These are phyloP conservation scores for Sphaerulina vaccinii DNA, from an alignment of 2,329 filamentous ascomycete genomes.

Conservation along the genomic window DNA sequence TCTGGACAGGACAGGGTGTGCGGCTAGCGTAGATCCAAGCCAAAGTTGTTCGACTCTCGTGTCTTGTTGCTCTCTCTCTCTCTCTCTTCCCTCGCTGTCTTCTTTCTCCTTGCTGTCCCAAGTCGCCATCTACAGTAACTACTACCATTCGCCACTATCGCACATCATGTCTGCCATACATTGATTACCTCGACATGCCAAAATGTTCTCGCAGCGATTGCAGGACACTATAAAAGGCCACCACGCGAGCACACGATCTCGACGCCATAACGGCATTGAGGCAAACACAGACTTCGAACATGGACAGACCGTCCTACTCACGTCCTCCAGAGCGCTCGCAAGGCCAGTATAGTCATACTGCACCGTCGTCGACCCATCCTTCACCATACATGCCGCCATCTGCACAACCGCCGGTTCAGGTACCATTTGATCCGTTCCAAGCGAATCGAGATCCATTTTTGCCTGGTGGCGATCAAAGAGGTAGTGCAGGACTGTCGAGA, in stretches of 20 bases:
- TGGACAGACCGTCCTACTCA: constrained; percentile 36
- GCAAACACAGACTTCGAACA: constrained; percentile 7
- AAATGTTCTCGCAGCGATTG: constrained; percentile 1
- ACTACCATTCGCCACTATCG: no score
- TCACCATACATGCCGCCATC: constrained; percentile 34
- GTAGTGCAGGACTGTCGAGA: constrained; percentile 42
- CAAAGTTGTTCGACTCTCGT: no score
- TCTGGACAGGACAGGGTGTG: no score
- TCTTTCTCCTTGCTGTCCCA: no score
- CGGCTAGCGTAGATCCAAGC: no score
- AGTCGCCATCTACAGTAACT: no score
- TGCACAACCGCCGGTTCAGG: constrained; percentile 44
- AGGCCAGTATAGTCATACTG: constrained; percentile 29
- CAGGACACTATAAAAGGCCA: constrained; percentile 2
- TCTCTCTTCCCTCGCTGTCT: no score
- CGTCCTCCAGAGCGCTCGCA: constrained; percentile 43
- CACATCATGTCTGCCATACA: background rate
- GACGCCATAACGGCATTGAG: background rate
- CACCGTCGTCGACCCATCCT: constrained; percentile 38
- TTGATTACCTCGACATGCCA: background rate
- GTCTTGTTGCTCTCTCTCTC: no score
- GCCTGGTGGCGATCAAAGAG: constrained; percentile 40
- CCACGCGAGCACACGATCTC: constrained; percentile 10
- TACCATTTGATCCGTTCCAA: constrained; percentile 49
- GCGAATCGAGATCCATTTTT: constrained; percentile 49